Conservation (phyloP, 2,329 filamentous ascomycete species). For the Exophiala sp. region DNA sequence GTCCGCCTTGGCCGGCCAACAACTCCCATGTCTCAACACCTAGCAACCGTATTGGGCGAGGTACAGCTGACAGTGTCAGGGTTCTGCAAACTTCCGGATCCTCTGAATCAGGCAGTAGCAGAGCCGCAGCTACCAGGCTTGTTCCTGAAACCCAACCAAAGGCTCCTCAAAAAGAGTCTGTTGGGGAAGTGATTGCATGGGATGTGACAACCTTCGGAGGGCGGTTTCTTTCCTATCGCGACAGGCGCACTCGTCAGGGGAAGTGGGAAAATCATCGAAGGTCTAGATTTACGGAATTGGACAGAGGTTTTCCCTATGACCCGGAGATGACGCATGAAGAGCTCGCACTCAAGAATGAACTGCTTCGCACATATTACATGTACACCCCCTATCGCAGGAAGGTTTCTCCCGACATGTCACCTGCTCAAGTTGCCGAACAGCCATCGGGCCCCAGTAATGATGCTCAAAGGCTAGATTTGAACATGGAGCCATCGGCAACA, state of each 20-base stretch:
- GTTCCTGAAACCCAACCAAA: not conserved
- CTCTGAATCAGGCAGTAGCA: too few relatives aligned
- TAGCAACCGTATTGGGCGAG: not conserved
- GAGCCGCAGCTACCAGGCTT: not conserved
- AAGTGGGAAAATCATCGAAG: conserved; percentile 1
- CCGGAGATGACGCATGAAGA: conserved; percentile 17
- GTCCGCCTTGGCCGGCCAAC: conserved; percentile 20
- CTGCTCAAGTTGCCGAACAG: not conserved
- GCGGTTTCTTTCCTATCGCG: conserved; percentile 19
- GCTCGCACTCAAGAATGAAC: conserved; percentile 14
- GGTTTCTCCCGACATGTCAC: not conserved
- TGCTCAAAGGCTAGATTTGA: not conserved
- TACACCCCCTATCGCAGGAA: not conserved
- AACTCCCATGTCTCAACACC: not conserved
- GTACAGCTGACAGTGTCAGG: not conserved
- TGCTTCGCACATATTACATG: conserved; percentile 15
- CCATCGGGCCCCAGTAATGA: not conserved
- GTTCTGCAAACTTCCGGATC: not conserved
- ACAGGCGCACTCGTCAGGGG: conserved; percentile 16
- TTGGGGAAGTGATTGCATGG: conserved; percentile 14
- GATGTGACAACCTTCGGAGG: conserved; percentile 16
- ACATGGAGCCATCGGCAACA: not conserved
- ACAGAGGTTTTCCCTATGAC: conserved; percentile 21
- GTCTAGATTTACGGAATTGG: conserved; percentile 3
- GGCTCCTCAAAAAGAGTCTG: not conserved